Evolutionary conservation across 768 basidiomycete species (phyloP).

Genomic region (Brasilioporus rufonigricans): DNA sequence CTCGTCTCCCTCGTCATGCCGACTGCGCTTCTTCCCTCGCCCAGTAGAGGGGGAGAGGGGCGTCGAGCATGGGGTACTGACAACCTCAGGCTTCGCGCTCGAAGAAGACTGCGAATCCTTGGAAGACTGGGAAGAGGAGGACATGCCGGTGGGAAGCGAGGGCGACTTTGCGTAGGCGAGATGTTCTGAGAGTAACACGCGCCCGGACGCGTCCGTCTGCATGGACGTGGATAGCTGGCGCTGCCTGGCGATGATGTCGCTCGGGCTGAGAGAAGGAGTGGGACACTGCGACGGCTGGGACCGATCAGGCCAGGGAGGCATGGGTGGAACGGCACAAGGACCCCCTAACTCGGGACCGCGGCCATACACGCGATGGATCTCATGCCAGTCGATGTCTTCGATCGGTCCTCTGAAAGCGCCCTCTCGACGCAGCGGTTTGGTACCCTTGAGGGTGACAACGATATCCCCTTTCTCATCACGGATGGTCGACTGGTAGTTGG

Average conservation of each 20-base stretch:
- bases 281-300: background rate
- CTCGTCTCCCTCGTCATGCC: constrained; percentile 7
- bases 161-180: background rate
- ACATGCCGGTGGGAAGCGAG: background rate
- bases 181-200: constrained; percentile 1
- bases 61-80: background rate
- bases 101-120: background rate
- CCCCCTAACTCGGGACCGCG: constrained; percentile 9
- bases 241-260: constrained; percentile 11
- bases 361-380: constrained; percentile 9
- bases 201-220: constrained; percentile 13
- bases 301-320: constrained; percentile 12
- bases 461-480: constrained; percentile 17
- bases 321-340: background rate
- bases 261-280: background rate
- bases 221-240: background rate
- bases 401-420: constrained; percentile 19
- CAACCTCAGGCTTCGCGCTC: background rate
- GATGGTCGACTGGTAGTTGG: constrained; percentile 11
- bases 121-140: background rate
- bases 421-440: constrained; percentile 17
- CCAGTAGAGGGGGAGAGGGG: constrained; percentile 11
- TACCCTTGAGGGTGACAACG: constrained; percentile 9
- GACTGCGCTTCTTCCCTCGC: constrained; percentile 17
- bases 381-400: constrained; percentile 5